Base-by-base conservation (phyloP, 2,329 filamentous ascomycete genomes). In the Xylaria polymorpha region DNA sequence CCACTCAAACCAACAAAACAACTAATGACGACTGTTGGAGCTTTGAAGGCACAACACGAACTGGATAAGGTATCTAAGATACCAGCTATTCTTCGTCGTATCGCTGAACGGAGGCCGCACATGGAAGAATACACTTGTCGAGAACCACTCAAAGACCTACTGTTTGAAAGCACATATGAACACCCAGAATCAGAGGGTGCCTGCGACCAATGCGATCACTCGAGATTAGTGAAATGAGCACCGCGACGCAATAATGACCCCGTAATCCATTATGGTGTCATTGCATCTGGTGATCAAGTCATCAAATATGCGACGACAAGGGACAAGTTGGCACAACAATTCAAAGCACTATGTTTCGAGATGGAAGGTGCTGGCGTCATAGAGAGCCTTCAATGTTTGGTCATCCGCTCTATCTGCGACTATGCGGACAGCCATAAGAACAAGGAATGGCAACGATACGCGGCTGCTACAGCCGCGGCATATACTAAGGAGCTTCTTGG, bases 231-330 rank as follows among this genome's bases (percentile, higher is more conserved):
- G 0, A 5, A 43, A 4, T 59, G 57, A 32, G 6, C 1, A 35
- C 9, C 9, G 7, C 60, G 68, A 43, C 8, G 9, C 22, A 37
- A 53, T 2, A 22, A 51, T 4, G 3, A 50, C n/a, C 71, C 67
- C 0, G 1, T 22, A 4, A 66, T 74, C 3, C 67, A 74, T 39
- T 67, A 70, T 22, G 72, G 72, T 10, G 35, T 62, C 3, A 66
- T 74, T 60, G 72, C 71, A n/a, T 74, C 71, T 20, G 71, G 62
- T 0, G 66, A 72, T 14, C 57, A 63, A 39, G 50, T 73, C 4
- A 68, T 73, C 20, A 69, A 67, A 44, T 20, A 62, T 53, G 58
- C 62, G 7, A 25, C 10, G 20, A 53, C 14, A 7, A 63, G 72
- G 25, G 59, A 72, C 5, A 20, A 48, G 39, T 53, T 71, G 4